phyloP scores from a whole-genome alignment of 2,329 filamentous ascomycete species.

The Fusarium xylarioides region DNA sequence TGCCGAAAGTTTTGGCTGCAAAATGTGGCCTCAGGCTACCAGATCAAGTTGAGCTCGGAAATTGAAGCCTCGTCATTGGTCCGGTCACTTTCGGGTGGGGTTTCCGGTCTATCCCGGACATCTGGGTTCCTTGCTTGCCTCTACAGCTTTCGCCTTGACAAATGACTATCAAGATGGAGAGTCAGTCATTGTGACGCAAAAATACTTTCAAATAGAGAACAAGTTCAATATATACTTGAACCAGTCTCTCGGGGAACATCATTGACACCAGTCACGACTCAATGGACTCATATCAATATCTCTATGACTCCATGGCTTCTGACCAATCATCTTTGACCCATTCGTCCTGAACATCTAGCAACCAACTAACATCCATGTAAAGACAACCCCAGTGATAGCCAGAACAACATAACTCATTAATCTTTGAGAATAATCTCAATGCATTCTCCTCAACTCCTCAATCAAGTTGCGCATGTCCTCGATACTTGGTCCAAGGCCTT shows the following conservation, averaged over 20 bases:
- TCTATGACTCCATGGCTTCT: neutral
- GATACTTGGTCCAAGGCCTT: conserved; percentile 67
- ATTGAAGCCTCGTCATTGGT: conserved; percentile 59
- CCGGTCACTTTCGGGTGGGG: conserved; percentile 37
- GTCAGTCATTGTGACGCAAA: neutral
- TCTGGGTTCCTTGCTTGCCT: conserved; percentile 28
- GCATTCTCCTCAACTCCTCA: conserved; percentile 70
- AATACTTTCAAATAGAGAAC: neutral
- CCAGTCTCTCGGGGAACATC: neutral
- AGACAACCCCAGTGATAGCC: neutral
- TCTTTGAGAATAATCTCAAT: conserved; percentile 50
- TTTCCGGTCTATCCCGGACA: conserved; percentile 46
- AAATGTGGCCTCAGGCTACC: conserved; percentile 55
- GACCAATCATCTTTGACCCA: conserved; percentile 37
- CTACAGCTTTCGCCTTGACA: conserved; percentile 18
- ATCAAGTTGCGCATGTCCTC: conserved; percentile 70
- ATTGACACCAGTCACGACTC: neutral
- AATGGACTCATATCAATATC: conserved; percentile 17
- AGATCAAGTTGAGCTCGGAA: conserved; percentile 53
- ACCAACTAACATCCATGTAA: neutral
- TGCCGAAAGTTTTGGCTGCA: conserved; percentile 54
- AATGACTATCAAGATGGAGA: neutral
- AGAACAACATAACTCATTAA: neutral
- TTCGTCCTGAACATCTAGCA: conserved; percentile 36
- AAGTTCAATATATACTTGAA: accelerated